Base-by-base conservation (phyloP, 345 rosid species). In the Chamaenerion angustifolium region DNA sequence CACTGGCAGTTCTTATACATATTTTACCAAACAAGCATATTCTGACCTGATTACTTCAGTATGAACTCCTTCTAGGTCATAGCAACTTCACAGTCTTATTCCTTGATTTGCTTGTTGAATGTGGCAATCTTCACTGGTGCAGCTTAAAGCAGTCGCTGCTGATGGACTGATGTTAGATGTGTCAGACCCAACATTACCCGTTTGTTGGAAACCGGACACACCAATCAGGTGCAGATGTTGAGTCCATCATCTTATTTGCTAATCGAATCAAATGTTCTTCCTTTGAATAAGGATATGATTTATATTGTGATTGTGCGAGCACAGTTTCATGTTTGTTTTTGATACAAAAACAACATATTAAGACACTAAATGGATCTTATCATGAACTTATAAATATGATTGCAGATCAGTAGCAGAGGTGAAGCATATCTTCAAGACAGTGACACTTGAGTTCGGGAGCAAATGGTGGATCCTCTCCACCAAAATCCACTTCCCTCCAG, bases 1-100 rank as follows among this genome's bases (percentile, higher is more conserved):
- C 55, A 86, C 74, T 48, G 98, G 98, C 54, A 90, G 98, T 64
- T 90, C 98, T 51, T 90, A 85, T 62, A 81, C 94, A 11, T 85
- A 90, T 74, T 78, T 90, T 55, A 68, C 95, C 43, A 78, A 70
- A 57, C 68, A 79, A 63, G 73, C 84, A 25, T 90, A 90, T 63
- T 61, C 75, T 21, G 76, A 75, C 48, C 57, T 90, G 75, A 66
- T 86, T 54, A 55, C 68, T 56, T 73, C 85, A 56, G 98, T 90
- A 76, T 73, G 94, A 69, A 58, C 37, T 45, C 25, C 25, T 21
- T 21, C 0, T 21, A 0, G 25, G 53, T 44, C 40, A 12, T 23
- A 37, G 41, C 35, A 40, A 25, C n/a, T 42, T 48, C 23, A 40
- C n/a, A 46, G 47, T 45, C 27, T 15, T 11, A 45, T 17, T 23